Base-by-base conservation (phyloP, 176 grass and related monocot species). In the sorghum (Sorghum bicolor) region DNA sequence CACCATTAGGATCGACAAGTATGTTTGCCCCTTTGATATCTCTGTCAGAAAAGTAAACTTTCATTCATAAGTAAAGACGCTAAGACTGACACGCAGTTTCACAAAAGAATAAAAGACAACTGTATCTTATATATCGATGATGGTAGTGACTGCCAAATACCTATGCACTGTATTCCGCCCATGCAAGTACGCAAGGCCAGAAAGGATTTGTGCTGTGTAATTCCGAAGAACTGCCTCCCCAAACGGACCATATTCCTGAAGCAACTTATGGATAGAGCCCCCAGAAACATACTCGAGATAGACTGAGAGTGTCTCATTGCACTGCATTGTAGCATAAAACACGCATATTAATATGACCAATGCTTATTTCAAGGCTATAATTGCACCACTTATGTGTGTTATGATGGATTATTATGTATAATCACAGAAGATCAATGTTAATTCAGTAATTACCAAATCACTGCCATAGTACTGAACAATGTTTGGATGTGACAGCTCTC, bases 11-110 rank as follows among this genome's bases (percentile, higher is more conserved):
- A 87, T 96, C 96, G 3, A 99, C 96, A 83, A 99, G 91, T 89
- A 99, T 99, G 48, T 99, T 99, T 85, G 96, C 96, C 9, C 96
- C 96, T 88, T 99, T 99, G 61, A 99, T 92, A 86, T 99, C 96
- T 79, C 96, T 99, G 62, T 58, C 62, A 74, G 17, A 71, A 52
- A 83, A 75, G 43, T 57, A 15, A 82, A 41, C 33, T 62, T 75
- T 75, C 68, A 70, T 77, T 38, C 14, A 64, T 38, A 85, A 77
- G 55, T 57, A 57, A 57, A 57, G 20, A 24, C 3, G 0, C 20
- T 53, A 81, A 78, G 57, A 73, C 47, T 58, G 12, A 16, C 10
- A 31, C 67, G 33, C 13, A 25, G 10, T 61, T 90, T 15, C 40
- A 57, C 13, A 8, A 34, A 72, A 72, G 78, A 82, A n/a, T 6